Conservation (phyloP, 1,284 basidiomycete genomes). For the Stereum hirsutum region DNA sequence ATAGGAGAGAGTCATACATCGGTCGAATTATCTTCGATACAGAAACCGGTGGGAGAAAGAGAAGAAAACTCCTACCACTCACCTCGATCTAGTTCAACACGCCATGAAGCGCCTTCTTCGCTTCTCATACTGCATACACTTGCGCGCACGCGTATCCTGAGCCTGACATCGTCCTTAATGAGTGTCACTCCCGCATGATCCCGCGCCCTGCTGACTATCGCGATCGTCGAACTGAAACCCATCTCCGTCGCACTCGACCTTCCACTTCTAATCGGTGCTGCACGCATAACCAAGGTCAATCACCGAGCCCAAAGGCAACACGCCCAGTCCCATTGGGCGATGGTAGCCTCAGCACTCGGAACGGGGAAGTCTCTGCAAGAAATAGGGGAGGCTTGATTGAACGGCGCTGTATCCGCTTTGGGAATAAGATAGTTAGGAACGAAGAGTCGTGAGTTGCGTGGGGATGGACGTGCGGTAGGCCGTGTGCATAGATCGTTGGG, state of each 20-base stretch:
- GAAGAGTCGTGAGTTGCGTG: conserved; percentile 63
- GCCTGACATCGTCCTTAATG: conserved; percentile 77
- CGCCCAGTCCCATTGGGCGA: no score
- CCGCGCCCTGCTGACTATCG: conserved; percentile 73
- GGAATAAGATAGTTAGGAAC: conserved; percentile 62
- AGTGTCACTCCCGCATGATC: conserved; percentile 78
- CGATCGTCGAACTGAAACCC: conserved; percentile 74
- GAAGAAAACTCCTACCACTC: conserved; percentile 51
- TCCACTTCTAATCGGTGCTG: conserved; percentile 35
- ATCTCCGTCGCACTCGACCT: conserved; percentile 26
- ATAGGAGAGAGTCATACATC: not conserved
- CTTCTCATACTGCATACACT: conserved; percentile 75
- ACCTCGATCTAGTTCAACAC: conserved; percentile 85
- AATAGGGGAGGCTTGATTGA: conserved; percentile 54
- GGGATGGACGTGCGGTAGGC: conserved; percentile 68
- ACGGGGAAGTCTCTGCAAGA: conserved; percentile 63
- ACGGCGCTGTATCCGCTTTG: conserved; percentile 53
- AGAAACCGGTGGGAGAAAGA: not conserved
- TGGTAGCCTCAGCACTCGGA: conserved; percentile 34
- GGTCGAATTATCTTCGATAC: conserved; percentile 1
- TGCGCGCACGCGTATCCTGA: conserved; percentile 75
- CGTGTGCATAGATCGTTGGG: conserved; percentile 65
- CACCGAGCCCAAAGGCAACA: no score
- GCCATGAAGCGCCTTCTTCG: conserved; percentile 66
- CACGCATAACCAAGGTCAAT: conserved; percentile 7